Evolutionary conservation across 441 rosid species (phyloP).

Genomic region (Pelargonium australe): DNA sequence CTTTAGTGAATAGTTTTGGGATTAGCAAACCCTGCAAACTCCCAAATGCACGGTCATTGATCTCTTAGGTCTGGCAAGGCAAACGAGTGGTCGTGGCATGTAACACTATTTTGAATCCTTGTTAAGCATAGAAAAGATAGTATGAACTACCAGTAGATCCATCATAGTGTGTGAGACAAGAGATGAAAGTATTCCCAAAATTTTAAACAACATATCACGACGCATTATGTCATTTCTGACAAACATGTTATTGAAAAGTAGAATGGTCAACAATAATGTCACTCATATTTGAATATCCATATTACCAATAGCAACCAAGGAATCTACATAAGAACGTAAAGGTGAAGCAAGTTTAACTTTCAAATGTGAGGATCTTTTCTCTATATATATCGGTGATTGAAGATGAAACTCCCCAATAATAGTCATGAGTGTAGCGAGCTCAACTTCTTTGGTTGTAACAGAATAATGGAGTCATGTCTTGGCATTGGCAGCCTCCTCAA

Average conservation of each 20-base stretch:
- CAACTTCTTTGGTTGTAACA: slow-evolving; percentile 91
- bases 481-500: slow-evolving; percentile 82
- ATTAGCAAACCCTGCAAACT: slow-evolving; percentile 72
- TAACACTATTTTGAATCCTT: slow-evolving; percentile 56
- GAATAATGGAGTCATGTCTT: slow-evolving; percentile 88
- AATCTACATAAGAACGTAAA: slow-evolving; percentile 49
- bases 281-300: slow-evolving; percentile 68
- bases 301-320: slow-evolving; percentile 51
- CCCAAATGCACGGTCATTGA: slow-evolving; percentile 81
- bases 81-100: slow-evolving; percentile 80
- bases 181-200: slow-evolving; percentile 75
- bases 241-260: slow-evolving; percentile 69
- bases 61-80: slow-evolving; percentile 86
- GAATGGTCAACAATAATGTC: slow-evolving; percentile 57
- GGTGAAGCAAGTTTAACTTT: slow-evolving; percentile 77
- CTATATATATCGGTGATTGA: slow-evolving; percentile 54
- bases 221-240: slow-evolving; percentile 38
- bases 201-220: slow-evolving; percentile 56
- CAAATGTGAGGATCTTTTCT: slow-evolving; percentile 50
- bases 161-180: slow-evolving; percentile 77
- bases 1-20: slow-evolving; percentile 52
- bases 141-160: slow-evolving; percentile 78
- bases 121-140: slow-evolving; percentile 75
- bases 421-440: slow-evolving; percentile 86
- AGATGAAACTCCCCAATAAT: slow-evolving; percentile 72